phyloP scores from a whole-genome alignment of 345 rosid species.

The Eutrema japonicum region DNA sequence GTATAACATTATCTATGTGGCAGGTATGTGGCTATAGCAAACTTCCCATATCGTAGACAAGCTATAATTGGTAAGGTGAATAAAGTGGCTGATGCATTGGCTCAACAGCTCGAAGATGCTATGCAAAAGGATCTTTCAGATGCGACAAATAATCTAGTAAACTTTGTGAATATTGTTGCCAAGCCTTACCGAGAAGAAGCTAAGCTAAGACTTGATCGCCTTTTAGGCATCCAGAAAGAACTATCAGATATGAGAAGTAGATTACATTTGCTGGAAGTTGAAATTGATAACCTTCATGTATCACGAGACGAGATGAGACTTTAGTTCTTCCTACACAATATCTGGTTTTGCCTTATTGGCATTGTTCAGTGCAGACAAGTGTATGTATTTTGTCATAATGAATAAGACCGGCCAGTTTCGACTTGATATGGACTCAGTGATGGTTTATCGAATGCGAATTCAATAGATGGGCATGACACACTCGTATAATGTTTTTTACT shows the following conservation, averaged over 20 bases:
- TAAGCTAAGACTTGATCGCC: slow-evolving; percentile 60
- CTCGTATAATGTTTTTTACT: slow-evolving; percentile 1
- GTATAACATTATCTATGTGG: slow-evolving; percentile 28
- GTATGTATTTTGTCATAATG: slow-evolving; percentile 37
- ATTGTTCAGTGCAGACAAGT: slow-evolving; percentile 24
- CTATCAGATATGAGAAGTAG: slow-evolving; percentile 52
- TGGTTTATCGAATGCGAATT: background rate
- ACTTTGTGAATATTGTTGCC: slow-evolving; percentile 59
- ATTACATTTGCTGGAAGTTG: slow-evolving; percentile 59
- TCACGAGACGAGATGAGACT: slow-evolving; percentile 46
- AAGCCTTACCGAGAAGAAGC: slow-evolving; percentile 86
- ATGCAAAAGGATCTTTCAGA: slow-evolving; percentile 84
- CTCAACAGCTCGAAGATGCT: slow-evolving; percentile 77
- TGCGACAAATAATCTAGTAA: slow-evolving; percentile 54
- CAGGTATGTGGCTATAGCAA: slow-evolving; percentile 78
- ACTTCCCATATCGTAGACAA: slow-evolving; percentile 74
- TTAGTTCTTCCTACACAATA: slow-evolving; percentile 33
- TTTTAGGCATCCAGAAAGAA: slow-evolving; percentile 58
- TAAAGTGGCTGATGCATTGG: slow-evolving; percentile 64
- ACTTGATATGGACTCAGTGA: slow-evolving; percentile 25
- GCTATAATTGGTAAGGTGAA: slow-evolving; percentile 67
- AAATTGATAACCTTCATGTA: slow-evolving; percentile 82
- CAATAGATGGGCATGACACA: background rate
- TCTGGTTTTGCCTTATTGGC: slow-evolving; percentile 6
- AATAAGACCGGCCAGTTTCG: slow-evolving; percentile 37